Percentiles rank a stretch among this genome's conserved stretches.
These are phyloP conservation scores for Podila minutissima DNA, from an alignment of 192 early-diverging fungal species.

Conservation along the genomic window DNA sequence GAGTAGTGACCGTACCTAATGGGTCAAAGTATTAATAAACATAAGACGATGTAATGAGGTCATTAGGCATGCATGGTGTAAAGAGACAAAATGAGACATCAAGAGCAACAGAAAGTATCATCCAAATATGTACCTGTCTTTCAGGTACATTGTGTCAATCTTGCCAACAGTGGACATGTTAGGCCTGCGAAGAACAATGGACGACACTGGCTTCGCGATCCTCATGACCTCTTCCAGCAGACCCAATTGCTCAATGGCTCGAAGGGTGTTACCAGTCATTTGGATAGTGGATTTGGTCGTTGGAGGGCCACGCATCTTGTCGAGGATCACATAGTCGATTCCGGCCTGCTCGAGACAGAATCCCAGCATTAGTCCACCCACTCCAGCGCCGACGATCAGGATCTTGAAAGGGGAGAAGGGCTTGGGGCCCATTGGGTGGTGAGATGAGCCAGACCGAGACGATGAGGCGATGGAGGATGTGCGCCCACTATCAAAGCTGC, in stretches of 20 bases:
- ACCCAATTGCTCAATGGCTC: constrained; percentile 28
- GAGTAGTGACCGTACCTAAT: constrained; percentile 34
- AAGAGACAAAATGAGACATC: background rate
- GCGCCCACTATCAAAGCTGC: no score
- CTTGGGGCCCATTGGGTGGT: no score
- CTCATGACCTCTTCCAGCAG: constrained; percentile 30
- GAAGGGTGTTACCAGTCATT: constrained; percentile 21
- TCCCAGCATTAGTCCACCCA: constrained; percentile 31
- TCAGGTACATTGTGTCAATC: constrained; percentile 19
- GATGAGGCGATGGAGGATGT: no score
- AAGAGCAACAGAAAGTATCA: background rate
- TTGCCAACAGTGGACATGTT: constrained; percentile 29
- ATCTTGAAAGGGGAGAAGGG: constrained; percentile 27
- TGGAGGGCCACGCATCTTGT: constrained; percentile 11
- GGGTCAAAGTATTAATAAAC: background rate
- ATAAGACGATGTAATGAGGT: background rate
- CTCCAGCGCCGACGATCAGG: constrained; percentile 39
- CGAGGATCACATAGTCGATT: constrained; percentile 34
- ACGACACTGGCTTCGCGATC: constrained; percentile 33
- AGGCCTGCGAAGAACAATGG: constrained; percentile 15
- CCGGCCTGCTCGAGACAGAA: constrained; percentile 40
- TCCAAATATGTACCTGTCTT: constrained; percentile 22
- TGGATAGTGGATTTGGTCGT: constrained; percentile 23
- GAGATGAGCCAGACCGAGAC: no score
- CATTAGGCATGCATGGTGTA: background rate